Conservation (phyloP, 106 monocot genomes). For the Dendrobium chrysotoxum region DNA sequence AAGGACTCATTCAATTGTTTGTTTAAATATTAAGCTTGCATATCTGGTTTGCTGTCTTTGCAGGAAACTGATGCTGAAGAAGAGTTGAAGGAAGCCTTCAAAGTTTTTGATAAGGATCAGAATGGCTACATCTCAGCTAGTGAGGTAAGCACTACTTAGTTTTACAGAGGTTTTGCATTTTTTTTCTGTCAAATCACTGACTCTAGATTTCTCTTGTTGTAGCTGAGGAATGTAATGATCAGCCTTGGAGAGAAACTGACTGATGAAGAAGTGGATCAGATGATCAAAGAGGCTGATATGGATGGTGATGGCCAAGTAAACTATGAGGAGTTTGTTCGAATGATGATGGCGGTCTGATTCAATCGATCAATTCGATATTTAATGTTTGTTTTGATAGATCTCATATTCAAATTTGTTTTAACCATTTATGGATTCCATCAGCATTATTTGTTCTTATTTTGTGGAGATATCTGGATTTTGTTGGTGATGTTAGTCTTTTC, state of each 20-base stretch:
- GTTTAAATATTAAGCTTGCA: too few relatives aligned
- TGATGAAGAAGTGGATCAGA: constrained; percentile 45
- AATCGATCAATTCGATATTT: background rate
- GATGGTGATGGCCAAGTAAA: constrained; percentile 61
- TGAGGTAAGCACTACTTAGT: constrained; percentile 20
- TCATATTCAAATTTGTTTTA: constrained; percentile 2
- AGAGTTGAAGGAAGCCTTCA: constrained; percentile 46
- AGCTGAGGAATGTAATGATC: constrained; percentile 29
- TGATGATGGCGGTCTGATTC: constrained; percentile 35
- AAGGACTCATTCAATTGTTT: too few relatives aligned
- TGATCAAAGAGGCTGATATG: constrained; percentile 32
- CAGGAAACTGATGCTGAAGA: constrained; percentile 46
- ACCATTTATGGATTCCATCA: background rate
- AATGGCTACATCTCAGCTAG: constrained; percentile 47
- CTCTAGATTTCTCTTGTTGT: background rate
- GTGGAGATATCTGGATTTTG: background rate
- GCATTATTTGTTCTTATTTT: background rate
- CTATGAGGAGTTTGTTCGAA: constrained; percentile 49
- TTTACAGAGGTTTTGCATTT: background rate
- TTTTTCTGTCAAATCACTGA: background rate
- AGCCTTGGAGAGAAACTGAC: constrained; percentile 28
- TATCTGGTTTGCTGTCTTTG: background rate
- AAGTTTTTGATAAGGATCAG: constrained; percentile 49
- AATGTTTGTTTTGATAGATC: background rate
- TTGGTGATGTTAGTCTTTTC: too few relatives aligned